Evolutionary conservation across 768 basidiomycete species (phyloP).

Genomic region (Leucocoprinus birnbaumii): DNA sequence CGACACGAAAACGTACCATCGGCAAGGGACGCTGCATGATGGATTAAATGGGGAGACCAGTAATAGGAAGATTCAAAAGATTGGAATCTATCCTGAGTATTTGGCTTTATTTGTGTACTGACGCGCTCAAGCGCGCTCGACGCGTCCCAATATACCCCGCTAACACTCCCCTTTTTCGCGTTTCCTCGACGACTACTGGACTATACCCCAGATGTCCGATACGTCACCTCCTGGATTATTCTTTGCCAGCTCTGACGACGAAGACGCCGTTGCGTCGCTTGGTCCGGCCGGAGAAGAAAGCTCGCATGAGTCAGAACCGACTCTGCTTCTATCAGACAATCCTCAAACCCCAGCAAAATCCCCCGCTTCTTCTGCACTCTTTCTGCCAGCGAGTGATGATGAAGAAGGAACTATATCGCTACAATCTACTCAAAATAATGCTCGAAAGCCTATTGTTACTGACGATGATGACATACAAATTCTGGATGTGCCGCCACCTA

Average conservation of each 20-base stretch:
- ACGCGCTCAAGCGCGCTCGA: slow-evolving; percentile 35
- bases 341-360: slow-evolving; percentile 17
- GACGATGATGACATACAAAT: slow-evolving; percentile 33
- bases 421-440: no score
- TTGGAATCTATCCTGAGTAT: slow-evolving; percentile 21
- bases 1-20: slow-evolving; percentile 45
- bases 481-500: slow-evolving; percentile 18
- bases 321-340: neutral
- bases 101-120: slow-evolving; percentile 33
- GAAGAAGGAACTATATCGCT: no score
- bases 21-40: slow-evolving; percentile 86
- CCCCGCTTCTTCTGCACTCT: slow-evolving; percentile 17
- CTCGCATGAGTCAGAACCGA: slow-evolving; percentile 11
- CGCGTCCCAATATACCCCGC: slow-evolving; percentile 24
- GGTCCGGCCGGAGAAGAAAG: slow-evolving; percentile 9
- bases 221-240: slow-evolving; percentile 42
- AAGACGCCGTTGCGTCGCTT: slow-evolving; percentile 20
- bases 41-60: slow-evolving; percentile 19
- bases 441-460: no score
- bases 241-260: slow-evolving; percentile 60
- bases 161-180: slow-evolving; percentile 15
- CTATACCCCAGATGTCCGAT: slow-evolving; percentile 23
- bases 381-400: slow-evolving; percentile 25
- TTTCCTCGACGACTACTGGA: slow-evolving; percentile 18
- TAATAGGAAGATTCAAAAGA: slow-evolving; percentile 18